Base-by-base conservation (phyloP, 805 yeast genomes). In the Teunomyces funiuensis region DNA sequence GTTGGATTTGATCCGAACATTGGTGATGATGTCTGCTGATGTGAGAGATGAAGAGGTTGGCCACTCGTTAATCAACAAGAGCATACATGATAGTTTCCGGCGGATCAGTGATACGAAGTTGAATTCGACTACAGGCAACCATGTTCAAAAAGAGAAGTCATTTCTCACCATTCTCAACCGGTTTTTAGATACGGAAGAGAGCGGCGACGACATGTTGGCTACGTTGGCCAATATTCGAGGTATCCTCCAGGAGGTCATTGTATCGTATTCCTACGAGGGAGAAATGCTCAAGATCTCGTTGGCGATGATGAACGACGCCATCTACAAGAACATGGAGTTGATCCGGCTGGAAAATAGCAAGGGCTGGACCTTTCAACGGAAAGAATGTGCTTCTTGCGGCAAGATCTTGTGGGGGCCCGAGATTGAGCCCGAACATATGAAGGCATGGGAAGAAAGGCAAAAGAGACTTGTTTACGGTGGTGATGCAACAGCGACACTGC, bases 331-430 rank as follows among this genome's bases (percentile, higher is more conserved):
- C 44, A 61, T 82, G 55, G 55, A 66, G 9, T 47, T 53, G 2
- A 63, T 83, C 8, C 66, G 74, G 9, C 45, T 51, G 2, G 65
- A 69, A 25, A 66, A 75, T 16, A 49, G 69, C 0, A 59, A 65
- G 27, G 97, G 97, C 0, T 84, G 95, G 88, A 36, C 50, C 6
- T 53, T 69, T 44, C n/a, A 49, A 71, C 1, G n/a, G n/a, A 65
- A 63, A 19, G 78, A 73, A 36, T 90, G 97, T 59, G 84, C 84
- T 26, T 77, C 83, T 0, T 90, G 97, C 60, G 90, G 88, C 1
- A 80, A 80, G 46, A 66, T 66, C 15, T 64, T 89, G 25, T 83
- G 89, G 81, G 96, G 97, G 0, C 58, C 77, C 1, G 78, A 79
- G 1, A 56, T 85, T 2, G 65, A 72, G 17, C 37, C 33, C 2